Conservation (phyloP, 495 filamentous ascomycete species). For the Margaritispora aquatica region DNA sequence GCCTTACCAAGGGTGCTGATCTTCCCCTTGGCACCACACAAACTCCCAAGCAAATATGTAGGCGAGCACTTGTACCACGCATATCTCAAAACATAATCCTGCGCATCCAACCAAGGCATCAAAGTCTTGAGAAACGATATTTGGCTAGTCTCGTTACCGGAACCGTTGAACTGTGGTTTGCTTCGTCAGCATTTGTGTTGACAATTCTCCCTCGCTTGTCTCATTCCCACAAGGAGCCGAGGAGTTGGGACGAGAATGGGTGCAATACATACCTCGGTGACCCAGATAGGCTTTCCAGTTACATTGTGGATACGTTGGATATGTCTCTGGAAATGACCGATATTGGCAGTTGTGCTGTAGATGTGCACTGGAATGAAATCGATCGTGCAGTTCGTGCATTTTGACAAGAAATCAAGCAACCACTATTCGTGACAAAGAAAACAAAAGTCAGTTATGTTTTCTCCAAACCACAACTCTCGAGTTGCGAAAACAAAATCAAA, state of each 20-base stretch:
- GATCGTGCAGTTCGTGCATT: neutral
- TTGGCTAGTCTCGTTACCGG: conserved; percentile 34
- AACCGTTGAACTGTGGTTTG: conserved; percentile 44
- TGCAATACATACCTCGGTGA: conserved; percentile 67
- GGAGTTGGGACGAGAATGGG: neutral
- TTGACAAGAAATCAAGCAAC: neutral
- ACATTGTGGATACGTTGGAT: conserved; percentile 42
- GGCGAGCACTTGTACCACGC: conserved; percentile 40
- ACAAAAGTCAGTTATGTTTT: neutral
- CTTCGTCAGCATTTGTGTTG: neutral
- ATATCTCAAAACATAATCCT: conserved; percentile 60
- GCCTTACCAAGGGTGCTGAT: neutral
- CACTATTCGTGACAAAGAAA: neutral
- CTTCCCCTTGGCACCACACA: neutral
- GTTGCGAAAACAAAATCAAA: neutral
- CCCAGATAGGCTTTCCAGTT: conserved; percentile 57
- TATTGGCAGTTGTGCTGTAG: conserved; percentile 26
- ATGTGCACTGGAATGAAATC: neutral
- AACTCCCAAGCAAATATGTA: neutral
- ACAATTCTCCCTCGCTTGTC: neutral
- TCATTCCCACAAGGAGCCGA: neutral
- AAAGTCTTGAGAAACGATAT: conserved; percentile 49
- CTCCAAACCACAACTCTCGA: neutral
- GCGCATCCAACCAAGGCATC: conserved; percentile 57
- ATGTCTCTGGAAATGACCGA: conserved; percentile 49